phyloP scores from a whole-genome alignment of 768 basidiomycete species.

The Clitopilus passeckerianus region DNA sequence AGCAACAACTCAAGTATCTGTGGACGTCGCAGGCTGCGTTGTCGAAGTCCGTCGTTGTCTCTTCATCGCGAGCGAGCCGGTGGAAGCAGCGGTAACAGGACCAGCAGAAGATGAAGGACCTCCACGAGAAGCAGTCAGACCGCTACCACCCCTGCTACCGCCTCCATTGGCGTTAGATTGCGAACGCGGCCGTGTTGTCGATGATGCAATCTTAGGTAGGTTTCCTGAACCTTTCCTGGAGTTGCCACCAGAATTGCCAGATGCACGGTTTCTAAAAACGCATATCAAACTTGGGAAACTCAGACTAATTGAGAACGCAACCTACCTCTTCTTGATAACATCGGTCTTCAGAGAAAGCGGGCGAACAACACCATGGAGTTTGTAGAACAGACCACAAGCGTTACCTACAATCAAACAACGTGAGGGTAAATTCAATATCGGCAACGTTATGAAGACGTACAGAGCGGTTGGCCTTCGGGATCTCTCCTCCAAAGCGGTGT shows the following conservation, averaged over 20 bases:
- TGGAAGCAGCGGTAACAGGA: constrained; percentile 18
- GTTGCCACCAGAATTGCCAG: constrained; percentile 61
- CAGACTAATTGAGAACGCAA: constrained; percentile 5
- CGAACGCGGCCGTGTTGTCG: constrained; percentile 67
- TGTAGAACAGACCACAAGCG: constrained; percentile 92
- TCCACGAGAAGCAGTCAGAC: not conserved
- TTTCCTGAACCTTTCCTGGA: constrained; percentile 59
- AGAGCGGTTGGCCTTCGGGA: constrained; percentile 89
- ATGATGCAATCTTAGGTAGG: constrained; percentile 73
- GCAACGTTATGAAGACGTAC: constrained; percentile 37
- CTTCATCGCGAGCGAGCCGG: constrained; percentile 53
- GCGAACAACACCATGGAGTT: constrained; percentile 92
- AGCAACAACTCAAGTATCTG: constrained; percentile 19
- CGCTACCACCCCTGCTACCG: constrained; percentile 1
- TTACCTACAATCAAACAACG: constrained; percentile 49
- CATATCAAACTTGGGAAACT: not conserved
- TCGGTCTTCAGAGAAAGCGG: constrained; percentile 95
- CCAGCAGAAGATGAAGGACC: constrained; percentile 1
- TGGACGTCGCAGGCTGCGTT: constrained; percentile 38
- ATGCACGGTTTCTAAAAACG: constrained; percentile 66
- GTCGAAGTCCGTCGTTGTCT: constrained; percentile 77
- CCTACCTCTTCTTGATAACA: constrained; percentile 92
- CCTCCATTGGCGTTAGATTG: constrained; percentile 43
- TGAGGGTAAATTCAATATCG: constrained; percentile 8
- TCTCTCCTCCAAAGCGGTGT: constrained; percentile 92